These are phyloP conservation scores for Neoascochyta sp. DNA, from an alignment of 2,329 filamentous ascomycete genomes.

Conservation along the genomic window DNA sequence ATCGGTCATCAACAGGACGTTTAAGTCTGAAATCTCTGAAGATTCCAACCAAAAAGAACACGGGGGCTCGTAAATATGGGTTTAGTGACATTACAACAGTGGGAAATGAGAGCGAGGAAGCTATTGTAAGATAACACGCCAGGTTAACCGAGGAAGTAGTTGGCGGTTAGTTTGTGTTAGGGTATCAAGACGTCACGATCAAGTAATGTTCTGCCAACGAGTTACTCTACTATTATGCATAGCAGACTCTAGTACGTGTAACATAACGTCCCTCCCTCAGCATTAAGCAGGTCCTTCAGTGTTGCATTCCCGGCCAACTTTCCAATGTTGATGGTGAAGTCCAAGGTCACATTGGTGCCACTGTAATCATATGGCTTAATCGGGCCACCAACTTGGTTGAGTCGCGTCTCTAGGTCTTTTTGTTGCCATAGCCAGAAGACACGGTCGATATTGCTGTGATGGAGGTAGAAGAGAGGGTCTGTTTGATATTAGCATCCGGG, in stretches of 20 bases:
- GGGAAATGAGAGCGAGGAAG: neutral
- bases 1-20: neutral
- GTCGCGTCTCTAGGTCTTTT: constrained; percentile 25
- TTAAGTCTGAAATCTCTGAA: neutral
- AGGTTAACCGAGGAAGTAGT: too few relatives aligned
- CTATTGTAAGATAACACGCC: too few relatives aligned
- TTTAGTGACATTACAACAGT: neutral
- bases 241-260: constrained; percentile 23
- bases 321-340: constrained; percentile 31
- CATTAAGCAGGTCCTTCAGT: constrained; percentile 30
- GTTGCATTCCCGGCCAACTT: constrained; percentile 23
- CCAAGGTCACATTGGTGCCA: constrained; percentile 31
- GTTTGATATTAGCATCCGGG: too few relatives aligned
- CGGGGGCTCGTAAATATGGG: neutral
- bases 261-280: constrained; percentile 14
- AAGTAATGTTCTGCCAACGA: too few relatives aligned
- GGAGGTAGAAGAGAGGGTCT: constrained; percentile 40
- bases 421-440: constrained; percentile 32
- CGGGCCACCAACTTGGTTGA: constrained; percentile 37
- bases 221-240: too few relatives aligned
- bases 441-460: constrained; percentile 39
- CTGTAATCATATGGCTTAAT: constrained; percentile 23
- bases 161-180: too few relatives aligned
- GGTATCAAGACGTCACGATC: too few relatives aligned
- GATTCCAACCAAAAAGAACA: neutral